Evolutionary conservation across 306 rosid species (phyloP).

Genomic region (Castanea sativa): DNA sequence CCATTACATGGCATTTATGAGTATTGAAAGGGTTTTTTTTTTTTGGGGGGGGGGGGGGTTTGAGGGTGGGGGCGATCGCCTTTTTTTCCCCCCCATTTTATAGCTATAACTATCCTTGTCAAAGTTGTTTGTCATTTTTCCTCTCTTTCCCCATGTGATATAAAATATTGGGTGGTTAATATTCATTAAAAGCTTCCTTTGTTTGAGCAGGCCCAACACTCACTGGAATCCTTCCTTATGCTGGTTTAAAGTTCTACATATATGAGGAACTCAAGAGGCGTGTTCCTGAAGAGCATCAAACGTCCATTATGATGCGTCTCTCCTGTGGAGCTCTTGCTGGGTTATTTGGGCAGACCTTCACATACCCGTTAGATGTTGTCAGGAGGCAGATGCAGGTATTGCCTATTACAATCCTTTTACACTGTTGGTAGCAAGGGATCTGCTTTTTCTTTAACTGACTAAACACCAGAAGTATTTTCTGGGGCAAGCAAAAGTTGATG

Average conservation of each 20-base stretch:
- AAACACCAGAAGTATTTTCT: background rate
- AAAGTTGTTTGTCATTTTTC: background rate
- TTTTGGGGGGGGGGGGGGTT: background rate
- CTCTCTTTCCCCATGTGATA: background rate
- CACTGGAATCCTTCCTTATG: slow-evolving; percentile 89
- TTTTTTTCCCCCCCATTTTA: background rate
- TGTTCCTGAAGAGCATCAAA: slow-evolving; percentile 85
- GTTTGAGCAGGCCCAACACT: slow-evolving; percentile 77
- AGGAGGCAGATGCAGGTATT: slow-evolving; percentile 98
- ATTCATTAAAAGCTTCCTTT: slow-evolving; percentile 1
- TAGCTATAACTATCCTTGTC: background rate
- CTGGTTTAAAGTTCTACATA: slow-evolving; percentile 90
- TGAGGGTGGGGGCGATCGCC: background rate
- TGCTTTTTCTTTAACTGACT: background rate
- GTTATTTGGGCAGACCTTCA: slow-evolving; percentile 89
- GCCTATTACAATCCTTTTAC: background rate
- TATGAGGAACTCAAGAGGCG: slow-evolving; percentile 79
- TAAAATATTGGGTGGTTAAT: background rate
- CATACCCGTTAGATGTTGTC: slow-evolving; percentile 94
- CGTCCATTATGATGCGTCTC: slow-evolving; percentile 70
- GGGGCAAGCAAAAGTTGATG: background rate
- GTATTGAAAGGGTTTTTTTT: background rate
- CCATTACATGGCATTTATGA: background rate
- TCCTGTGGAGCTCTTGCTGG: slow-evolving; percentile 98
- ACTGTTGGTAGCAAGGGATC: background rate